A percentile compares a stretch with the other conserved stretches of the same genome.
Conservation (phyloP, 148 eudicot genomes). For the Chenopodium suecicum region DNA sequence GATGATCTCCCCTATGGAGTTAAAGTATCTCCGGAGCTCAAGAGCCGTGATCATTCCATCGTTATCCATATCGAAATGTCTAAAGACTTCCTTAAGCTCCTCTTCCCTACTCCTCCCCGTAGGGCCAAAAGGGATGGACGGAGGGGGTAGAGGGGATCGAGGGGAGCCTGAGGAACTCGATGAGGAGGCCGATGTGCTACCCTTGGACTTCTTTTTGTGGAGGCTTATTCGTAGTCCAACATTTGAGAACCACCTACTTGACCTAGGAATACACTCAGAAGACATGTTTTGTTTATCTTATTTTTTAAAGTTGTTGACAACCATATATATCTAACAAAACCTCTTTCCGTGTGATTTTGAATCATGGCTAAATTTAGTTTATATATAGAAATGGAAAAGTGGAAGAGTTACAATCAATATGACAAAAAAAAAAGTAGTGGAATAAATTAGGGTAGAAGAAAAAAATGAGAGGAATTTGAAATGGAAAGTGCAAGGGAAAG, state of each 20-base stretch:
- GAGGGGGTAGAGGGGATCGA: constrained; percentile 11
- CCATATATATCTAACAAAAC: too few relatives aligned
- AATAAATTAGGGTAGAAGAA: constrained; percentile 15
- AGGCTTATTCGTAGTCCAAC: constrained; percentile 31
- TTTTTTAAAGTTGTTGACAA: background rate
- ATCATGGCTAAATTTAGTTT: background rate
- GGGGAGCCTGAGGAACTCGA: constrained; percentile 23
- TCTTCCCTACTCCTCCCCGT: constrained; percentile 42
- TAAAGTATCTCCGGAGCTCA: constrained; percentile 57
- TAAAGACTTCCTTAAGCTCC: constrained; percentile 55
- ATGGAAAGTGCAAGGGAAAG: constrained; percentile 21
- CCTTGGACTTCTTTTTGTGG: constrained; percentile 34
- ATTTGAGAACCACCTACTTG: constrained; percentile 43
- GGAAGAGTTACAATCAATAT: background rate
- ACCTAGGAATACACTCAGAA: constrained; percentile 28
- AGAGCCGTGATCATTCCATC: constrained; percentile 68
- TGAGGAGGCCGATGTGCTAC: background rate
- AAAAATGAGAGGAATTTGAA: constrained; percentile 1
- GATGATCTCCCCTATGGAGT: constrained; percentile 57
- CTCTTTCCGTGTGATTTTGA: background rate
- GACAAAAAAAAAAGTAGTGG: background rate
- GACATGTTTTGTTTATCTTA: constrained; percentile 26
- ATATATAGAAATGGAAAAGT: background rate
- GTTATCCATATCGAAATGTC: constrained; percentile 50
- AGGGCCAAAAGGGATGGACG: constrained; percentile 21